phyloP scores from a whole-genome alignment of 1,139 yeast species.

The Debaryomyces nepalensis region DNA sequence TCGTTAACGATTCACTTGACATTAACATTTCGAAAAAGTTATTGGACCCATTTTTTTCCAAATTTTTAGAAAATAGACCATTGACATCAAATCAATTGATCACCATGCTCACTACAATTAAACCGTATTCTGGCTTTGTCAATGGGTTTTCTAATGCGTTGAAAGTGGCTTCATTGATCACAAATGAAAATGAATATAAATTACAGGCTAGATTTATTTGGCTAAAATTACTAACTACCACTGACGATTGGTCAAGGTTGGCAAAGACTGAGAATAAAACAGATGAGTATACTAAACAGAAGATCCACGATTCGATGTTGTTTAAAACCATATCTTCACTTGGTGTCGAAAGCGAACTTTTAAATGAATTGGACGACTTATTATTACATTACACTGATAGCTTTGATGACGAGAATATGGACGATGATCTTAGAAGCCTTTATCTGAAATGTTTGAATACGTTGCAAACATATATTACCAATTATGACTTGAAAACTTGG shows the following conservation, averaged over 20 bases:
- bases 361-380: constrained; percentile 19
- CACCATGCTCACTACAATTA: constrained; percentile 59
- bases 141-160: constrained; percentile 43
- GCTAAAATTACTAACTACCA: constrained; percentile 62
- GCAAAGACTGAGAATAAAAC: constrained; percentile 45
- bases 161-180: constrained; percentile 35
- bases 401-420: constrained; percentile 17
- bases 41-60: constrained; percentile 36
- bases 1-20: constrained; percentile 27
- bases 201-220: constrained; percentile 49
- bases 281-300: constrained; percentile 47
- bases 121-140: constrained; percentile 31
- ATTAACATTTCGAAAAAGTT: constrained; percentile 21
- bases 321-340: constrained; percentile 44
- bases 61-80: constrained; percentile 43
- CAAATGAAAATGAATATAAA: constrained; percentile 29
- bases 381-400: constrained; percentile 4
- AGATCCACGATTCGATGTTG: constrained; percentile 48
- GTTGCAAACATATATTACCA: constrained; percentile 20
- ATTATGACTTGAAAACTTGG: constrained; percentile 32
- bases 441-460: constrained; percentile 20
- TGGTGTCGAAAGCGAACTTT: constrained; percentile 18
- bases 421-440: constrained; percentile 17
- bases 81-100: constrained; percentile 54
- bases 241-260: constrained; percentile 59